Percentiles rank a stretch among this genome's conserved stretches.
Conservation (phyloP, 2,329 filamentous ascomycete genomes). For the Pseudogymnoascus sp. region DNA sequence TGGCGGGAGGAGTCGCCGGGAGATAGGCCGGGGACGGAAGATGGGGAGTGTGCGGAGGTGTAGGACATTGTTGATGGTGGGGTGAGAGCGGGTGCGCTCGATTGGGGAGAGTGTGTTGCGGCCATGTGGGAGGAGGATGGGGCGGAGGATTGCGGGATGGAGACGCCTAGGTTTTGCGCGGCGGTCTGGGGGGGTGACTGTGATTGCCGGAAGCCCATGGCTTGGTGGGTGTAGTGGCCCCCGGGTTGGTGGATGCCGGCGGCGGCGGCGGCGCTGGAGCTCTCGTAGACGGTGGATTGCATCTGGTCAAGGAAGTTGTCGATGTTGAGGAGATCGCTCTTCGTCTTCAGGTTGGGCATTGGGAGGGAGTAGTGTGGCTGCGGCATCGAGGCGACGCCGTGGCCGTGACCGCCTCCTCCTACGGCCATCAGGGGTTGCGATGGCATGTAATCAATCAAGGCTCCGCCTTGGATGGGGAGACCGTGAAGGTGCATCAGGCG, state of each 20-base stretch:
- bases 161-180: conserved; percentile 21
- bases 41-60: conserved; percentile 68
- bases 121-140: conserved; percentile 51
- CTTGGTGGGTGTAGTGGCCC: conserved; percentile 53
- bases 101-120: conserved; percentile 52
- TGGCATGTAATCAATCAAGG: conserved; percentile 49
- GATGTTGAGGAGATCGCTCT: conserved; percentile 88
- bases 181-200: conserved; percentile 42
- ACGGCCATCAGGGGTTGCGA: conserved; percentile 45
- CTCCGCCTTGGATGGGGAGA: conserved; percentile 52
- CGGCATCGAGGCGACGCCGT: conserved; percentile 46
- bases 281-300: conserved; percentile 93
- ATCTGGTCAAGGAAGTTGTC: conserved; percentile 94
- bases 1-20: conserved; percentile 51
- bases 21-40: conserved; percentile 53
- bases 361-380: conserved; percentile 80
- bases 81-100: conserved; percentile 63
- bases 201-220: conserved; percentile 51
- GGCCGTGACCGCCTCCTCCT: conserved; percentile 42
- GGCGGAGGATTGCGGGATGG: conserved; percentile 29
- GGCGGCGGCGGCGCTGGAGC: conserved; percentile 70
- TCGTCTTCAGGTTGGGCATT: conserved; percentile 81
- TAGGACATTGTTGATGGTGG: conserved; percentile 71
- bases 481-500: conserved; percentile 76
- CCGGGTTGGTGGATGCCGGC: conserved; percentile 71